These are phyloP conservation scores for Coccomyxa subellipsoidea DNA, from an alignment of 163 green algal species.

Conservation along the genomic window DNA sequence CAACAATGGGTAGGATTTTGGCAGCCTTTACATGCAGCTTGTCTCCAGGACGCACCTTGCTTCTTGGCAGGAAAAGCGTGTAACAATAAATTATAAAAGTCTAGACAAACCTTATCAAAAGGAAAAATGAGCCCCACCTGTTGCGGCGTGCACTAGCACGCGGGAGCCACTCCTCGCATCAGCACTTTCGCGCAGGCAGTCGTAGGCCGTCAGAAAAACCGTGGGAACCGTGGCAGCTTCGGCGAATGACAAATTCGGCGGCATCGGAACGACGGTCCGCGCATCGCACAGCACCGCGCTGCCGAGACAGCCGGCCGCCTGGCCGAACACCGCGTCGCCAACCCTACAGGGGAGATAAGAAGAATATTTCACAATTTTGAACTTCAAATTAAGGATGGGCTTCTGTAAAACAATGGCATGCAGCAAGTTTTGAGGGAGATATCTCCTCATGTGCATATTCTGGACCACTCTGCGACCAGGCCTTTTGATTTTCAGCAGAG, in stretches of 20 bases:
- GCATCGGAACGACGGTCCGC: constrained; percentile 50
- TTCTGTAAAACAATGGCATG: too few species aligned
- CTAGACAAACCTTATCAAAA: too few species aligned
- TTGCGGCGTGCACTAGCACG: constrained; percentile 39
- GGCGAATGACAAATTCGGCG: constrained; percentile 32
- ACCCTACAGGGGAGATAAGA: constrained; percentile 34
- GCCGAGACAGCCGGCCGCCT: constrained; percentile 45
- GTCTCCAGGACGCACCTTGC: too few species aligned
- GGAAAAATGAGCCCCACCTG: constrained; percentile 10
- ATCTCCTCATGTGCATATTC: too few species aligned
- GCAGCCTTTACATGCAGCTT: too few species aligned
- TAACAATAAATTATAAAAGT: too few species aligned
- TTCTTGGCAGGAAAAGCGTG: too few species aligned
- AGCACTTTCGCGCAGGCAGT: constrained; percentile 14
- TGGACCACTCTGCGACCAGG: too few species aligned
- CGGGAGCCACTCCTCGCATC: background rate
- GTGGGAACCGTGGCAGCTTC: constrained; percentile 48
- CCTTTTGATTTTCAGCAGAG: too few species aligned
- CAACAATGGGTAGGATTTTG: too few species aligned
- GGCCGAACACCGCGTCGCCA: constrained; percentile 52
- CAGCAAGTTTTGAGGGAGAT: too few species aligned
- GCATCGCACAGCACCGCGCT: constrained; percentile 44
- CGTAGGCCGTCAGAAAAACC: constrained; percentile 43
- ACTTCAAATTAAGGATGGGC: background rate
- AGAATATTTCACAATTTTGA: background rate